Evolutionary conservation across 352 stramenopile species (phyloP).

Genomic region (Globisporangium spiculum): DNA sequence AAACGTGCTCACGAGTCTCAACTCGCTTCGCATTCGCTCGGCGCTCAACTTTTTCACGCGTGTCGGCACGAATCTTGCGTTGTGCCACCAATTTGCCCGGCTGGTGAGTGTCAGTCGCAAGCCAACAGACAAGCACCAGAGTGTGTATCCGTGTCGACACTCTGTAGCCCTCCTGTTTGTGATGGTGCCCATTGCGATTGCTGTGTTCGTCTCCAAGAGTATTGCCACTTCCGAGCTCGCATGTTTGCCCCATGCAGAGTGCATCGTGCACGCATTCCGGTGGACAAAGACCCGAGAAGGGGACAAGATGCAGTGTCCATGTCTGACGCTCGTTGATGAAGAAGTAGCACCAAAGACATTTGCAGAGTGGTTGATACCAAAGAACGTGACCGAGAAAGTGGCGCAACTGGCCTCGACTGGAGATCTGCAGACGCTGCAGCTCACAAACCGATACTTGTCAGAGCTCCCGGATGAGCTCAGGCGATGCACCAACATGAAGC

Average conservation of each 20-base stretch:
- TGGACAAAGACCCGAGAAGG: not conserved
- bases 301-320: conserved; percentile 27
- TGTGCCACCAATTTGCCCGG: not conserved
- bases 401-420: conserved; percentile 26
- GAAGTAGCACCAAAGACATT: conserved; percentile 19
- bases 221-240: not conserved
- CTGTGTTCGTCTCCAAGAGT: not conserved
- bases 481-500: conserved; percentile 27
- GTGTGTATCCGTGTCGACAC: not conserved
- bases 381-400: conserved; percentile 20
- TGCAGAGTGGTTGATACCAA: conserved; percentile 22
- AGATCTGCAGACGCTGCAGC: conserved; percentile 28
- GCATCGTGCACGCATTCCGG: conserved; percentile 13
- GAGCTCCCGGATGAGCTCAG: conserved; percentile 22
- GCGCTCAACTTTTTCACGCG: no score
- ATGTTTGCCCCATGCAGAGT: conserved; percentile 11
- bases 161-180: not conserved
- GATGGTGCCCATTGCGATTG: not conserved
- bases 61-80: no score
- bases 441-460: conserved; percentile 31
- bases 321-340: conserved; percentile 27
- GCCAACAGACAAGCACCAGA: not conserved
- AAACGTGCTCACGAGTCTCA: no score
- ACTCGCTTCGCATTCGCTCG: no score
- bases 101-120: not conserved